Evolutionary conservation across 2,329 filamentous ascomycete genomes (phyloP), one percentile per base, ranked within the genome.

Genomic region (Colletotrichum phormii): DNA sequence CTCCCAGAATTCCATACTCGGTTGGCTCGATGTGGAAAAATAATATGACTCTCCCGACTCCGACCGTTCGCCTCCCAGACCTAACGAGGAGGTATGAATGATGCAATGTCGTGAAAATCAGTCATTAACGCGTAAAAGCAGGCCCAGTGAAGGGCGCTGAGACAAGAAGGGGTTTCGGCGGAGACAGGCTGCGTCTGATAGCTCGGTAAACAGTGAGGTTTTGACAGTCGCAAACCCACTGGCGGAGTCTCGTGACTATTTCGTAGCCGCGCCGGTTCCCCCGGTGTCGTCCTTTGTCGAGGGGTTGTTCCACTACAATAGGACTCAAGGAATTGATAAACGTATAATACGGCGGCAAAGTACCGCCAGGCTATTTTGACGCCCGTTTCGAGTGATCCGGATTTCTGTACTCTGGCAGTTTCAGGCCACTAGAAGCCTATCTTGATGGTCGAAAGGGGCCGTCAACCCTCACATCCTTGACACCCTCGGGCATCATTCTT

Each of bases 401-500:
- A 26, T 31, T 55, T 24, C 24, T 15, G 3, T 11, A 7, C 18
- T 9, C 4, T 22, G 46, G 46, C 29, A 24, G 29, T 12, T 22
- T 8, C 6, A 24, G 11, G 51, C 22, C 35, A 49, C n/a, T 42
- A 7, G 22, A 26, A 18, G 37, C 24, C 66, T 72, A 74, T 35
- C 82, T 80, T 76, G 83, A 83, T 77, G 82, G 81, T 78, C 80
- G 80, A 73, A 81, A 88, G 24, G 87, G 86, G 3, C 86, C 86
- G 29, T 90, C 88, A 55, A 90, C 84, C 78, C 86, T 88, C 67
- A 90, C 82, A 71, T 90, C 88, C 75, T 82, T 86, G 75, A 90
- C 85, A 8, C 87, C 86, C 69, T 89, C 87, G 2, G 89, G 89
- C 84, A 90, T 88, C 77, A 88, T 81, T 26, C 89, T 86, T 74